Conservation (phyloP, 257 asterid genomes). For the Perilla frutescens region DNA sequence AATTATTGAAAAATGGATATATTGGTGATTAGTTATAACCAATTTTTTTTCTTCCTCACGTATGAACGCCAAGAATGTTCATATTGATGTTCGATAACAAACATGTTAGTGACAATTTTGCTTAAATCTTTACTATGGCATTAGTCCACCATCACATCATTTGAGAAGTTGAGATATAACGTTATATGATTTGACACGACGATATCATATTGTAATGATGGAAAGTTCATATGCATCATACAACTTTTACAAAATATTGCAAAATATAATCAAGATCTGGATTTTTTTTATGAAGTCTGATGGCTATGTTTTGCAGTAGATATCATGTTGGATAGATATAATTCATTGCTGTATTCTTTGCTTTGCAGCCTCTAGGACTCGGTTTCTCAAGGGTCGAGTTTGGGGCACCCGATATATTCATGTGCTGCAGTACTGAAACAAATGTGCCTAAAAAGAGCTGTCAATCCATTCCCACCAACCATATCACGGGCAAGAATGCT, state of each 20-base stretch:
- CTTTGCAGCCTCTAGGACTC: constrained; percentile 68
- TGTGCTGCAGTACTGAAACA: constrained; percentile 49
- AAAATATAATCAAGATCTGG: too few species aligned
- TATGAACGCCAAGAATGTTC: not conserved
- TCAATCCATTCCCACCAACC: constrained; percentile 37
- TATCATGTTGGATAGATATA: not conserved
- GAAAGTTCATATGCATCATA: not conserved
- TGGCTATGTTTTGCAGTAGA: not conserved
- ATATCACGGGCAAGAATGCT: constrained; percentile 27
- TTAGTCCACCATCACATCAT: not conserved
- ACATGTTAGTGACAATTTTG: too few species aligned
- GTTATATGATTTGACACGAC: not conserved
- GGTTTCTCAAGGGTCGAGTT: constrained; percentile 61
- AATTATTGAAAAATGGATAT: not conserved
- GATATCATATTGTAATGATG: not conserved
- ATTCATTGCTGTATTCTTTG: not conserved
- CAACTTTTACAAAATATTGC: not conserved
- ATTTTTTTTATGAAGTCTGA: not conserved
- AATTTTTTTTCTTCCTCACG: too few species aligned
- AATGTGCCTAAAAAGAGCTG: constrained; percentile 40
- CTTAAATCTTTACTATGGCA: too few species aligned
- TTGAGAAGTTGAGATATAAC: not conserved
- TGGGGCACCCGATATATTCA: constrained; percentile 58
- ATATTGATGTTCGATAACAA: too few species aligned
- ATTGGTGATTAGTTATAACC: not conserved